Percentiles rank a stretch among this genome's conserved stretches.
These are phyloP conservation scores for Amylocarpus encephaloides DNA, from an alignment of 2,329 filamentous ascomycete species.

Conservation along the genomic window DNA sequence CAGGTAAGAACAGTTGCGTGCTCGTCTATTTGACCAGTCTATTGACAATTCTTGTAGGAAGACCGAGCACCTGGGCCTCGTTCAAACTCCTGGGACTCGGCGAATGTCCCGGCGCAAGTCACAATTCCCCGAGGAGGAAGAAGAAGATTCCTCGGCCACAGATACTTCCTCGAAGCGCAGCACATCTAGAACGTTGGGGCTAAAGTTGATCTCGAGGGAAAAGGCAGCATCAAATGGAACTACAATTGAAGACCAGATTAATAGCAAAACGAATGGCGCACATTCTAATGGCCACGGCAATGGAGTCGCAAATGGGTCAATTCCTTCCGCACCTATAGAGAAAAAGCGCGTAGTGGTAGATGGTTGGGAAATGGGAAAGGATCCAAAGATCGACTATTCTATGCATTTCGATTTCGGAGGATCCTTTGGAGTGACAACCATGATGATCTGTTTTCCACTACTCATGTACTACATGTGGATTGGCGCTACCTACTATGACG, in stretches of 20 bases:
- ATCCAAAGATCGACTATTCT: slow-evolving; percentile 58
- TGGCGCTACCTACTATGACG: slow-evolving; percentile 86
- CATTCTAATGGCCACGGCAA: slow-evolving; percentile 3
- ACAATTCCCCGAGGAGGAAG: slow-evolving; percentile 27
- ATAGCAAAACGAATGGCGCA: slow-evolving; percentile 18
- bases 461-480: slow-evolving; percentile 99
- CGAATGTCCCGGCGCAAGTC: slow-evolving; percentile 37
- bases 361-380: slow-evolving; percentile 53
- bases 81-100: slow-evolving; percentile 44
- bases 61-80: slow-evolving; percentile 43
- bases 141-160: slow-evolving; percentile 30
- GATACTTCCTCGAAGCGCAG: slow-evolving; percentile 21
- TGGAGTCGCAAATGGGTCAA: slow-evolving; percentile 7
- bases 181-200: slow-evolving; percentile 17
- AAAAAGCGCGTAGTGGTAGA: slow-evolving; percentile 35
- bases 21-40: slow-evolving; percentile 1
- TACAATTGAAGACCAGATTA: slow-evolving; percentile 4
- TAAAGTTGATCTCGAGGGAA: slow-evolving; percentile 22
- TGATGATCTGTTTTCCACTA: slow-evolving; percentile 90
- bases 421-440: slow-evolving; percentile 65
- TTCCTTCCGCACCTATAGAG: not conserved
- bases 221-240: slow-evolving; percentile 19
- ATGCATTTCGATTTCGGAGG: slow-evolving; percentile 81
- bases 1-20: slow-evolving; percentile 21
- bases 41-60: slow-evolving; percentile 36